These are phyloP conservation scores for Lasiodiplodia citricola DNA, from an alignment of 2,329 filamentous ascomycete genomes.

Conservation along the genomic window DNA sequence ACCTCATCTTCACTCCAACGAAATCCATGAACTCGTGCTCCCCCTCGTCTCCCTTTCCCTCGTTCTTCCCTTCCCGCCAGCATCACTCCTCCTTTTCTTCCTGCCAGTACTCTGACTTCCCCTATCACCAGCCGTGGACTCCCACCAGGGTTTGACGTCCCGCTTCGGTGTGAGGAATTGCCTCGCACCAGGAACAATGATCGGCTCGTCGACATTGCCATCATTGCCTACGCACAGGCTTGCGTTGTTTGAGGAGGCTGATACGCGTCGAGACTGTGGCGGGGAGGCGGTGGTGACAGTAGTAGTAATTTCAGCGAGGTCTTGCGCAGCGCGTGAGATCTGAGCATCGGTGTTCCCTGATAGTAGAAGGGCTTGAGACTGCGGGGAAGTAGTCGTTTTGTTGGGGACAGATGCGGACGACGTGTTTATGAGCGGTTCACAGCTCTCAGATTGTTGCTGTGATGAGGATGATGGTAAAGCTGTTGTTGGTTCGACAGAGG, in stretches of 20 bases:
- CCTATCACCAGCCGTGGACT: not conserved
- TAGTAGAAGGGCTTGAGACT: not conserved
- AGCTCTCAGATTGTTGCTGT: not conserved
- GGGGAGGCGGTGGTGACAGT: not conserved
- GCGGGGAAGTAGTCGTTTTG: not conserved
- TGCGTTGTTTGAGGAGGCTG: not conserved
- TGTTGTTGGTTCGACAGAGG: no score
- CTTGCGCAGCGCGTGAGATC: not conserved
- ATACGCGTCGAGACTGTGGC: not conserved
- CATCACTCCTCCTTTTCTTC: not conserved
- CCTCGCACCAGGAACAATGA: not conserved
- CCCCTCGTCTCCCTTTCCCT: not conserved
- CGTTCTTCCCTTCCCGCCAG: not conserved
- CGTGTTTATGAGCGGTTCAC: not conserved
- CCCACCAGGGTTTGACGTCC: constrained; percentile 13
- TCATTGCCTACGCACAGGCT: not conserved
- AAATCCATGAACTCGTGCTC: constrained; percentile 1
- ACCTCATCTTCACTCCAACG: not conserved
- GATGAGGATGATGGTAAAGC: not conserved
- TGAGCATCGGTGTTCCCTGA: not conserved
- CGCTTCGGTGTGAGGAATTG: constrained; percentile 14
- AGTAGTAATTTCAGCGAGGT: not conserved
- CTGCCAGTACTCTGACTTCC: not conserved
- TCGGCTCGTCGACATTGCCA: not conserved
- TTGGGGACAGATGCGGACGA: not conserved